Conservation (phyloP, 2,329 filamentous ascomycete species). For the Rugonectria rugulosa region DNA sequence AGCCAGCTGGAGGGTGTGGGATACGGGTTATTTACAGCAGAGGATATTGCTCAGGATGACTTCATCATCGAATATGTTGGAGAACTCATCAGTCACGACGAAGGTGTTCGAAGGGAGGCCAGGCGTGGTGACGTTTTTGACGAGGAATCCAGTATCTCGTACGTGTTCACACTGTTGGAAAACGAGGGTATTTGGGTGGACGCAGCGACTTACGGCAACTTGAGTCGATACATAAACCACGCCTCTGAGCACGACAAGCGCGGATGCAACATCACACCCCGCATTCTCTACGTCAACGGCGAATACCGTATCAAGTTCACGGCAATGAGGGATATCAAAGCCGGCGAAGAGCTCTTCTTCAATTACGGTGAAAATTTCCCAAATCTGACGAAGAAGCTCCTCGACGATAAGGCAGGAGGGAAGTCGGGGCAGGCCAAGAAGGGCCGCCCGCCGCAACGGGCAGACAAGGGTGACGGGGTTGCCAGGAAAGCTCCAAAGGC, state of each 20-base stretch:
- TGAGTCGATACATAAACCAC: slow-evolving; percentile 86
- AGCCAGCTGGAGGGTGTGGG: slow-evolving; percentile 74
- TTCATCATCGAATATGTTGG: slow-evolving; percentile 84
- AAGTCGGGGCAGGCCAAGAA: slow-evolving; percentile 39
- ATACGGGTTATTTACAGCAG: slow-evolving; percentile 77
- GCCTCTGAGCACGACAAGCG: slow-evolving; percentile 60
- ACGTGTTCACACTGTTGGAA: slow-evolving; percentile 67
- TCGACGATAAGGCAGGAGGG: slow-evolving; percentile 47
- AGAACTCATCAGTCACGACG: slow-evolving; percentile 75
- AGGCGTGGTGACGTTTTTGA: slow-evolving; percentile 68
- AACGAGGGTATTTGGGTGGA: slow-evolving; percentile 74
- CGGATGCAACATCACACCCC: slow-evolving; percentile 69
- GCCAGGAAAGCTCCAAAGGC: slow-evolving; percentile 38
- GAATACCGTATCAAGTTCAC: slow-evolving; percentile 80
- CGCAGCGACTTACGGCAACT: slow-evolving; percentile 78
- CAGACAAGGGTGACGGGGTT: slow-evolving; percentile 29
- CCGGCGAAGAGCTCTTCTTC: slow-evolving; percentile 82
- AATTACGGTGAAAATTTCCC: slow-evolving; percentile 78
- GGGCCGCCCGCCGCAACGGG: slow-evolving; percentile 26
- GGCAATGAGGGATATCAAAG: slow-evolving; percentile 70
- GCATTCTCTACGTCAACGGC: slow-evolving; percentile 76
- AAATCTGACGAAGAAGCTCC: slow-evolving; percentile 59
- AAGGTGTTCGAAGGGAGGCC: slow-evolving; percentile 73
- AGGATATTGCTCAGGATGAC: slow-evolving; percentile 71
- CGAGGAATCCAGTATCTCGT: slow-evolving; percentile 68